Evolutionary conservation across 2,329 filamentous ascomycete genomes (phyloP), one percentile per base, ranked within the genome.

Genomic region (Parasarocladium wereldwijsianum): DNA sequence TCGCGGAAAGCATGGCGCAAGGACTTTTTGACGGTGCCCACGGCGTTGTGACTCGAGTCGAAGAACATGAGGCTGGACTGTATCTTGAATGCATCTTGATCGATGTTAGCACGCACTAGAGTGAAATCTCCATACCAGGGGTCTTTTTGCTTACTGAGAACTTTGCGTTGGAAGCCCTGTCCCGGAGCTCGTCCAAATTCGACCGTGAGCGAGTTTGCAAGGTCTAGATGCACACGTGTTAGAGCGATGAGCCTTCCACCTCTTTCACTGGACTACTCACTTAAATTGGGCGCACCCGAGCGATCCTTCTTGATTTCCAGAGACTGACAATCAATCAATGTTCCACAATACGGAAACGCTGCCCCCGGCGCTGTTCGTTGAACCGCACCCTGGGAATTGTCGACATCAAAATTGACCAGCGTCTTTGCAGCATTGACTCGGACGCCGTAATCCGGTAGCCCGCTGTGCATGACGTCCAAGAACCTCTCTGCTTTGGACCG

Each of bases 331-430:
- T 93, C 61, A 41, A 98, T 84, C 11, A 72, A 51, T 24, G 72
- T 70, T 22, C 90, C 90, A 45, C 90, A 96, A 51, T 93, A 98
- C 0, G 87, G 84, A 47, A 98, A 96, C n/a, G 40, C 40, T 3
- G 42, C 34, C 4, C 44, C 48, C 1, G 41, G 43, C 2, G 50
- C 42, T 22, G 70, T 43, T 22, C 64, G 60, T 4, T 61, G 57
- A 22, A 81, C 63, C 17, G 56, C 49, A 5, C 31, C 31, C 13
- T 32, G 24, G 16, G 31, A 26, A 17, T 24, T 26, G 23, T 24
- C 24, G 27, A 78, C 58, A 13, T 79, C 69, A 47, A 96, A 96
- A 49, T 93, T 98, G 32, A 77, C 70, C 32, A 93, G 59, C 21
- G 76, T 90, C 57, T 98, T 98, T 27, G 65, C 58, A 1, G 69